Base-by-base conservation (phyloP, 1,284 basidiomycete genomes). In the Cryptococcus wingfieldii region DNA sequence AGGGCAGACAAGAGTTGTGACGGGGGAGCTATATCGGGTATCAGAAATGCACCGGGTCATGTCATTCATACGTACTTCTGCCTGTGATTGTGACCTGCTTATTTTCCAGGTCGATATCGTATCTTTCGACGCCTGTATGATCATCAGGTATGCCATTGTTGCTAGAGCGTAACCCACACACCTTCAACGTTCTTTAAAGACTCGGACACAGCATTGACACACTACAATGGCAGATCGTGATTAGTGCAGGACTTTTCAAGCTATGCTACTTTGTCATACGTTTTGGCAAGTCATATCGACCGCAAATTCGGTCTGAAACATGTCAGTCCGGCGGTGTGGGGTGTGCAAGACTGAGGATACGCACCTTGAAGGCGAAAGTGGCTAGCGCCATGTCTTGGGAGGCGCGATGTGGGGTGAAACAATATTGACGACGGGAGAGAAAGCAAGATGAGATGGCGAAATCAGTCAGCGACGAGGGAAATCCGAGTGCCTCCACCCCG, bases 271-370 rank as follows among this genome's bases (percentile, higher is more conserved):
- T 42, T 7, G 28, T 25, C 41, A 54, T 44, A 75, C 74, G 44
- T 63, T 72, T 54, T 77, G 69, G 56, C 76, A 77, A 5, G 76
- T 77, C 76, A 77, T 76, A 58, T 77, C 76, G 57, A 77, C 76
- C 51, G 76, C 76, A 49, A 77, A 77, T 59, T 77, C 76, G 57
- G 75, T 76, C 76, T 77, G 53, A 5, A 46, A 19, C 6, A 18
- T 12, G 31, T 50, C 16, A 27, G 42, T 60, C 45, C 57, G 62
- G 31, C 23, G 27, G 27, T 23, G 42, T 42, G 38, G 47, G 25
- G 10, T 7, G 18, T 46, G 6, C 14, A 38, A 5, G 27, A 3
- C 5, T 19, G 12, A 23, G 4, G 8, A 14, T 38, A 60, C 68
- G 38, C 45, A 69, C 71, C 63, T 71, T 69, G 65, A 71, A 71